These are phyloP conservation scores for Purpureocillium lavendulum DNA, from an alignment of 2,329 filamentous ascomycete genomes.

Conservation along the genomic window DNA sequence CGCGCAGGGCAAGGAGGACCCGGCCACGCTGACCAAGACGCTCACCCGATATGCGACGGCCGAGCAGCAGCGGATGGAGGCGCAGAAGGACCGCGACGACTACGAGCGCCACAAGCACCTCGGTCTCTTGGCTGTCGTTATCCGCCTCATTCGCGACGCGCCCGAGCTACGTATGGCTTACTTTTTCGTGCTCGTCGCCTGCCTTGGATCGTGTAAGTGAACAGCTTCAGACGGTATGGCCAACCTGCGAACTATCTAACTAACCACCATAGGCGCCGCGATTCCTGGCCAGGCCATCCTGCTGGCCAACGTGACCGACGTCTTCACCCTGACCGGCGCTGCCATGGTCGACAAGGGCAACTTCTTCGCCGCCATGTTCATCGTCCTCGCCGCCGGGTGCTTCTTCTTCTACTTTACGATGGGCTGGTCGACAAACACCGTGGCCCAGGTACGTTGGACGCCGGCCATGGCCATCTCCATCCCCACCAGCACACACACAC, in stretches of 20 bases:
- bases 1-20: not conserved
- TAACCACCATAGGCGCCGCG: slow-evolving; percentile 19
- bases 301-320: slow-evolving; percentile 29
- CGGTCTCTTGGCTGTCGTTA: slow-evolving; percentile 20
- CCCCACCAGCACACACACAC: no score
- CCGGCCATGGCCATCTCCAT: no score
- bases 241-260: no score
- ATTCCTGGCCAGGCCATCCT: slow-evolving; percentile 36
- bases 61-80: slow-evolving; percentile 20
- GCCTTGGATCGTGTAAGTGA: slow-evolving; percentile 17
- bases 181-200: slow-evolving; percentile 20
- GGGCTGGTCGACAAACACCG: slow-evolving; percentile 25
- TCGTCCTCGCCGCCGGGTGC: slow-evolving; percentile 37
- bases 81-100: slow-evolving; percentile 25
- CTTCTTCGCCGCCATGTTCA: slow-evolving; percentile 48
- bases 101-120: slow-evolving; percentile 23
- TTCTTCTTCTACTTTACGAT: slow-evolving; percentile 33
- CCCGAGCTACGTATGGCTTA: slow-evolving; percentile 27
- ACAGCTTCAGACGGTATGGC: no score
- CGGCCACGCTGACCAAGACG: slow-evolving; percentile 17
- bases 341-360: slow-evolving; percentile 31
- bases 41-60: slow-evolving; percentile 21
- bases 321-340: slow-evolving; percentile 26
- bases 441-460: slow-evolving; percentile 16
- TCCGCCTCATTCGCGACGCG: slow-evolving; percentile 26